These are phyloP conservation scores for Ophiobolus disseminans DNA, from an alignment of 2,329 filamentous ascomycete genomes.

Conservation along the genomic window DNA sequence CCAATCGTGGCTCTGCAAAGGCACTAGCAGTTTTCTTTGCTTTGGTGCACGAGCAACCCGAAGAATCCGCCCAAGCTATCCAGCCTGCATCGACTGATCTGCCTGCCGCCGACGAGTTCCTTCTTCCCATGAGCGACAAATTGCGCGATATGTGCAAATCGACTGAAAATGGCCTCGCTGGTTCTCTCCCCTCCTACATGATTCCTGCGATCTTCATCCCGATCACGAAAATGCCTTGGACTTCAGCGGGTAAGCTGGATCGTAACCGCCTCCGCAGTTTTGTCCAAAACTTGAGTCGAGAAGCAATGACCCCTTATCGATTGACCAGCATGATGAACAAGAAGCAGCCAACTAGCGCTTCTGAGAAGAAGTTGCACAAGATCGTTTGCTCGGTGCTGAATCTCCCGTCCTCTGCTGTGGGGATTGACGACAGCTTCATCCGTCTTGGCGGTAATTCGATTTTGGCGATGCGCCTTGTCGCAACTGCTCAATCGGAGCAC, in stretches of 20 bases:
- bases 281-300: constrained; percentile 37
- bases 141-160: constrained; percentile 37
- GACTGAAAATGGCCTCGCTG: constrained; percentile 38
- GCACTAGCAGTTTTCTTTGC: constrained; percentile 44
- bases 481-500: constrained; percentile 35
- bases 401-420: constrained; percentile 31
- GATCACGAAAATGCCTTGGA: constrained; percentile 41
- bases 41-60: constrained; percentile 18
- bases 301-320: constrained; percentile 39
- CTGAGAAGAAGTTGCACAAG: constrained; percentile 42
- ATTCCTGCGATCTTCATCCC: constrained; percentile 44
- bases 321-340: constrained; percentile 38
- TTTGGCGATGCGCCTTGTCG: constrained; percentile 40
- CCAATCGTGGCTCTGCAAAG: constrained; percentile 35
- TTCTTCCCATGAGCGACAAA: constrained; percentile 36
- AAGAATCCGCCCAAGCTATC: constrained; percentile 7
- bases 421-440: constrained; percentile 45
- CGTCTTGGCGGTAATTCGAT: constrained; percentile 43
- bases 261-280: constrained; percentile 37
- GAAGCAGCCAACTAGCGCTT: constrained; percentile 31
- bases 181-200: constrained; percentile 44
- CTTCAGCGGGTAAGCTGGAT: constrained; percentile 42
- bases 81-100: constrained; percentile 28
- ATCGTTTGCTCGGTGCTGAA: constrained; percentile 40
- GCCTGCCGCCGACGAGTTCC: constrained; percentile 34